phyloP scores from a whole-genome alignment of 164 flowering plant species.

The Pachysandra terminalis region DNA sequence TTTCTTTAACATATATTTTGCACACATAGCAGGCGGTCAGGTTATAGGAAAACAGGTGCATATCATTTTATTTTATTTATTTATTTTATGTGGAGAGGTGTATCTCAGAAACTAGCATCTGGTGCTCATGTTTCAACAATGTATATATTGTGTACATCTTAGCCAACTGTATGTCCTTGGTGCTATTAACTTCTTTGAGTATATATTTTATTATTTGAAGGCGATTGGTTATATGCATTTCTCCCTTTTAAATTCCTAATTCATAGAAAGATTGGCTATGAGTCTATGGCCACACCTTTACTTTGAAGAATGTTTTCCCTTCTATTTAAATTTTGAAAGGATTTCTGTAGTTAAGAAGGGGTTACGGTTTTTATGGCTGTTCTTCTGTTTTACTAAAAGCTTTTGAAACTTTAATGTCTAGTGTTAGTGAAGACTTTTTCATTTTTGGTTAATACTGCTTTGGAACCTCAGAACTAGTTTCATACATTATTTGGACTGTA shows the following conservation, averaged over 20 bases:
- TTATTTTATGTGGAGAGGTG: too few relatives aligned
- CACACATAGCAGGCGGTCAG: conserved; percentile 91
- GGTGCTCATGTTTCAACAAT: not conserved
- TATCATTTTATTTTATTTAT: not conserved
- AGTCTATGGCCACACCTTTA: not conserved
- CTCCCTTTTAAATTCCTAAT: not conserved
- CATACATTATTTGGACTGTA: not conserved
- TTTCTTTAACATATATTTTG: conserved; percentile 85
- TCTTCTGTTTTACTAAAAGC: too few relatives aligned
- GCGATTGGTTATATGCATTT: not conserved
- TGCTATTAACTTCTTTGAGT: too few relatives aligned
- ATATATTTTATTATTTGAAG: too few relatives aligned
- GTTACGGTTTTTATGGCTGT: not conserved
- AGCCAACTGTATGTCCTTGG: not conserved
- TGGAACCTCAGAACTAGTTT: not conserved
- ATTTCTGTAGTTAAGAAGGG: too few relatives aligned
- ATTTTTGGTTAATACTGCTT: too few relatives aligned
- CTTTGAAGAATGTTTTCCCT: not conserved
- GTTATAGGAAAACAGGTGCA: conserved; percentile 75
- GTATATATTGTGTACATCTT: not conserved
- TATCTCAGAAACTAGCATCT: not conserved
- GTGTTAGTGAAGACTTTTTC: not conserved
- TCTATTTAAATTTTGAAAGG: not conserved
- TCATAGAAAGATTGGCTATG: too few relatives aligned
- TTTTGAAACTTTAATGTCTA: not conserved